Conservation (phyloP, 768 basidiomycete species). For the Xanthoconium stramineum region DNA sequence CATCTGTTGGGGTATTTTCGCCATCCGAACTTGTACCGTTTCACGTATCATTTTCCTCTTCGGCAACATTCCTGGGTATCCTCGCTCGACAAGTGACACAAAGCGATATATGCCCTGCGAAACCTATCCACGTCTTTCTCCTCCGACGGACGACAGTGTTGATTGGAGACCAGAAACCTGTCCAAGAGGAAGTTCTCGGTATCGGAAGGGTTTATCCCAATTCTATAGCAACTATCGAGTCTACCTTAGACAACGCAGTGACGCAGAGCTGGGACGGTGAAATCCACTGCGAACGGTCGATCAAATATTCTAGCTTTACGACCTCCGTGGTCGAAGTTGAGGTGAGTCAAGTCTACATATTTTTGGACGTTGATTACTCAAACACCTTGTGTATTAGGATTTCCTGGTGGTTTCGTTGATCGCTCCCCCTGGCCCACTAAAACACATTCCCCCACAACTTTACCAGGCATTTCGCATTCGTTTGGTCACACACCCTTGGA, state of each 20-base stretch:
- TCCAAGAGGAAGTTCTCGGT: constrained; percentile 38
- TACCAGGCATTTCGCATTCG: constrained; percentile 55
- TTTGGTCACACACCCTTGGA: constrained; percentile 60
- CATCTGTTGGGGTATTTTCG: constrained; percentile 56
- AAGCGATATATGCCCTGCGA: constrained; percentile 11
- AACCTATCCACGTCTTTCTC: constrained; percentile 48
- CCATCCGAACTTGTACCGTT: constrained; percentile 59
- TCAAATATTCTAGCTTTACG: constrained; percentile 49
- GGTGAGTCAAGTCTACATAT: constrained; percentile 32
- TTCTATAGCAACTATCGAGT: constrained; percentile 38
- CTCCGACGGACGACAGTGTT: constrained; percentile 50
- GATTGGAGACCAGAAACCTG: constrained; percentile 18
- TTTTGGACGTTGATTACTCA: background rate
- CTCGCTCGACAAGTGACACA: constrained; percentile 7
- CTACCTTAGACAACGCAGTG: constrained; percentile 26
- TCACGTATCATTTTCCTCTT: constrained; percentile 59
- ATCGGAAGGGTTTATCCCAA: constrained; percentile 41
- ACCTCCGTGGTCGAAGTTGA: constrained; percentile 46
- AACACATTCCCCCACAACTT: constrained; percentile 35
- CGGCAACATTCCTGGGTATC: constrained; percentile 33
- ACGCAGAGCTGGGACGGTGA: constrained; percentile 65
- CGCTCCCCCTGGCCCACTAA: constrained; percentile 34
- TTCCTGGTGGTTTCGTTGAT: constrained; percentile 52
- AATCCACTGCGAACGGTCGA: constrained; percentile 37
- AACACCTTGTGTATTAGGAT: constrained; percentile 41